These are phyloP conservation scores for Rhynchosporium secalis DNA, from an alignment of 2,329 filamentous ascomycete species.

Conservation along the genomic window DNA sequence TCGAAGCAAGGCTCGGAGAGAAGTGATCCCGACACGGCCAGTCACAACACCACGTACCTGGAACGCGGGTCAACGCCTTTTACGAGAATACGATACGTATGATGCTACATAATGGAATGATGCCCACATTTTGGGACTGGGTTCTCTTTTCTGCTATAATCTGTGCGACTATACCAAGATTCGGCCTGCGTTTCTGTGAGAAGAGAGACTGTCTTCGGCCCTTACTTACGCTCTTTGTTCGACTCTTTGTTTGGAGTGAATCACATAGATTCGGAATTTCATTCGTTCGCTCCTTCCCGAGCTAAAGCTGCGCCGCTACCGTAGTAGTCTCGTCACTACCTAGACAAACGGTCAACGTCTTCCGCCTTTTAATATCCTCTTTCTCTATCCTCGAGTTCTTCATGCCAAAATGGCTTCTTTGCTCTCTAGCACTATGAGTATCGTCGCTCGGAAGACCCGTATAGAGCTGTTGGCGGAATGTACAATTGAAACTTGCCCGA, in stretches of 20 bases:
- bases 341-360: no score
- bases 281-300: not conserved
- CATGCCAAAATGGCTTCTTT: slow-evolving; percentile 22
- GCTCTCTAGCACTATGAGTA: slow-evolving; percentile 5
- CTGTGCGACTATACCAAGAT: not conserved
- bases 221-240: not conserved
- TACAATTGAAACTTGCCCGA: slow-evolving; percentile 42
- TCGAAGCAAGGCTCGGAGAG: slow-evolving; percentile 3
- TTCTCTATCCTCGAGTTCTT: not conserved
- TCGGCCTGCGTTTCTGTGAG: not conserved
- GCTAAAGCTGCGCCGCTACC: not conserved
- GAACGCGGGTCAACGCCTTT: not conserved
- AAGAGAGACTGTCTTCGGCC: not conserved
- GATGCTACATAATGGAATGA: not conserved
- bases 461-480: slow-evolving; percentile 31
- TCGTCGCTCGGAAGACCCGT: slow-evolving; percentile 21
- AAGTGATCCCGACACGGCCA: slow-evolving; percentile 1
- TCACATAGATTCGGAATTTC: not conserved
- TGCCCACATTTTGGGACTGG: not conserved
- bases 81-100: not conserved
- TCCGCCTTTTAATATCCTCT: not conserved
- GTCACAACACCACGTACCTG: not conserved
- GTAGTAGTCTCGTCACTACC: not conserved
- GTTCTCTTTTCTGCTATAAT: not conserved
- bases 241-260: not conserved